Evolutionary conservation across 176 grass and related monocot genomes (phyloP).

Genomic region (Eleusine coracana): DNA sequence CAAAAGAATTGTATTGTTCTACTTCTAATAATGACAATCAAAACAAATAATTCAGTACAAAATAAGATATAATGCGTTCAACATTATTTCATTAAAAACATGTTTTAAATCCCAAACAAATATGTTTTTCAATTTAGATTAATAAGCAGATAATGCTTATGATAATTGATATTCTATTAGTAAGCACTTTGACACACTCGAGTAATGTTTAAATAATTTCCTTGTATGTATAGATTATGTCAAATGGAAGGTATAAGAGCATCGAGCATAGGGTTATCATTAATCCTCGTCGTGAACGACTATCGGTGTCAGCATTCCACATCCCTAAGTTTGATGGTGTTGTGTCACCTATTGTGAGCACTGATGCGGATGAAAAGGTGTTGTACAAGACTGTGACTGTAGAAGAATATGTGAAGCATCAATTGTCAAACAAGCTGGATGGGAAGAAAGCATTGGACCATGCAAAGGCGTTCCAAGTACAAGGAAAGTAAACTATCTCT

Average conservation of each 20-base stretch:
- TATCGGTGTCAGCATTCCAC: conserved; percentile 42
- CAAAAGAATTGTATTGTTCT: too few relatives aligned
- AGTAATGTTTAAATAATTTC: neutral
- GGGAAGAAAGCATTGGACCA: conserved; percentile 29
- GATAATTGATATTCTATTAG: too few relatives aligned
- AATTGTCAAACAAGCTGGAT: conserved; percentile 25
- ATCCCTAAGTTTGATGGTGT: conserved; percentile 14
- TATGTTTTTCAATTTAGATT: too few relatives aligned
- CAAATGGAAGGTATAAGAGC: conserved; percentile 55
- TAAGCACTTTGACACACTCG: too few relatives aligned
- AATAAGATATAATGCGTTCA: too few relatives aligned
- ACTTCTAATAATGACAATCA: too few relatives aligned
- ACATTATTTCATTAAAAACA: too few relatives aligned
- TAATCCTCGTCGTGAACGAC: conserved; percentile 39
- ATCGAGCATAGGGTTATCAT: conserved; percentile 57
- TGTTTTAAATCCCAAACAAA: too few relatives aligned
- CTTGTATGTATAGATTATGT: conserved; percentile 33
- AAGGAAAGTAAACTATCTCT: neutral
- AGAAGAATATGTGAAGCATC: conserved; percentile 19
- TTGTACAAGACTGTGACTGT: conserved; percentile 2
- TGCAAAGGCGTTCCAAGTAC: neutral
- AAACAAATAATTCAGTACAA: too few relatives aligned
- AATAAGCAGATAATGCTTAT: too few relatives aligned
- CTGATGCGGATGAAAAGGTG: neutral
- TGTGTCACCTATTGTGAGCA: neutral